phyloP scores from a whole-genome alignment of 164 flowering plant species.

The Euptelea pleiosperma region DNA sequence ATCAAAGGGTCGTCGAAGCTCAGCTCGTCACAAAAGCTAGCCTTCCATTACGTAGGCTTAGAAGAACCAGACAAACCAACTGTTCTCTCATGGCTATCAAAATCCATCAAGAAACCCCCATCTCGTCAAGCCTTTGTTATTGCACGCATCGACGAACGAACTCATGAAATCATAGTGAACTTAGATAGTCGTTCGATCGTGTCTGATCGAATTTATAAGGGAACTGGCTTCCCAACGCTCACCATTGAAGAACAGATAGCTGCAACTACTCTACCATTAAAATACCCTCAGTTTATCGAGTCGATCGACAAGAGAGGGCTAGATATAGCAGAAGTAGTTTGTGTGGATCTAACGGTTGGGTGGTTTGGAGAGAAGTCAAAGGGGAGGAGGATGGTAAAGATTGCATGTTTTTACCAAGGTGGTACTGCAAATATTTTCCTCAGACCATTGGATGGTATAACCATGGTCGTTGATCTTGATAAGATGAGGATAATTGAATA shows the following conservation, averaged over 20 bases:
- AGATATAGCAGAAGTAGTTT: slow-evolving; percentile 39
- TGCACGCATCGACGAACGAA: slow-evolving; percentile 29
- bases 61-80: slow-evolving; percentile 39
- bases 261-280: slow-evolving; percentile 34
- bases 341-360: slow-evolving; percentile 42
- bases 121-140: slow-evolving; percentile 46
- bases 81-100: slow-evolving; percentile 34
- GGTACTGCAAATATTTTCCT: slow-evolving; percentile 44
- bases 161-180: slow-evolving; percentile 49
- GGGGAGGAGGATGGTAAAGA: slow-evolving; percentile 27
- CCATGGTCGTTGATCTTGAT: slow-evolving; percentile 42
- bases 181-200: slow-evolving; percentile 19
- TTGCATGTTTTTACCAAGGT: slow-evolving; percentile 34
- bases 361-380: slow-evolving; percentile 45
- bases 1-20: slow-evolving; percentile 14
- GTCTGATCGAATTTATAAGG: slow-evolving; percentile 31
- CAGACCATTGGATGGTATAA: slow-evolving; percentile 58
- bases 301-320: slow-evolving; percentile 39
- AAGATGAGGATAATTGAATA: slow-evolving; percentile 28
- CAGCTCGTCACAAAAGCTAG: slow-evolving; percentile 17
- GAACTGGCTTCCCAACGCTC: slow-evolving; percentile 37
- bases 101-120: slow-evolving; percentile 6
- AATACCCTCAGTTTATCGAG: slow-evolving; percentile 26
- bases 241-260: slow-evolving; percentile 29
- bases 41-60: slow-evolving; percentile 45